These are phyloP conservation scores for Oryza coarctata DNA, from an alignment of 176 grass and related monocot genomes.

Conservation along the genomic window DNA sequence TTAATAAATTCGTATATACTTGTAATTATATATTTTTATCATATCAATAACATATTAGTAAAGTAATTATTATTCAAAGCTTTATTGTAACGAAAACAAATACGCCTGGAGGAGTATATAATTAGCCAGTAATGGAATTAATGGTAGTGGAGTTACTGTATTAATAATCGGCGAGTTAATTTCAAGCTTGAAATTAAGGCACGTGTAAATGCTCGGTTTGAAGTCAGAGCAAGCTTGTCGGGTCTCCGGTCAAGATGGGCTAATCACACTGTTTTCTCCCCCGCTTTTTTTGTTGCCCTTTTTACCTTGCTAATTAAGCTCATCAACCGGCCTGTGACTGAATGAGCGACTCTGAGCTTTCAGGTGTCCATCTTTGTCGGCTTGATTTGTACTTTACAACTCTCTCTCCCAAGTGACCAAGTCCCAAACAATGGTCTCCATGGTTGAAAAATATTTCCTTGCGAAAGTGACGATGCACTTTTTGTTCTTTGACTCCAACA, in stretches of 20 bases:
- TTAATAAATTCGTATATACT: too few relatives aligned
- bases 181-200: neutral
- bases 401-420: neutral
- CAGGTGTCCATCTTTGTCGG: conserved; percentile 18
- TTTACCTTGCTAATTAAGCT: conserved; percentile 11
- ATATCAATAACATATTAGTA: too few relatives aligned
- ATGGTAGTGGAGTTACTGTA: neutral
- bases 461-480: conserved; percentile 17
- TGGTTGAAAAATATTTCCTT: conserved; percentile 14
- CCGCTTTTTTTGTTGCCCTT: neutral
- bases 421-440: neutral
- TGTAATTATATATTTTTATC: too few relatives aligned
- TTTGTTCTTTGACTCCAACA: neutral
- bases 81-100: too few relatives aligned
- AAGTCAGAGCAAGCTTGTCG: neutral
- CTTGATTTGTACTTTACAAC: neutral
- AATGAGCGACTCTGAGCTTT: neutral
- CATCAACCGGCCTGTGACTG: neutral
- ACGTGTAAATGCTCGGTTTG: conserved; percentile 11
- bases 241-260: conserved; percentile 35
- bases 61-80: too few relatives aligned
- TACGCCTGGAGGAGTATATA: too few relatives aligned
- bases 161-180: too few relatives aligned
- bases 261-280: neutral
- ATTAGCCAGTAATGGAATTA: too few relatives aligned